Conservation (phyloP, 768 basidiomycete genomes). For the Rickenella mellea region DNA sequence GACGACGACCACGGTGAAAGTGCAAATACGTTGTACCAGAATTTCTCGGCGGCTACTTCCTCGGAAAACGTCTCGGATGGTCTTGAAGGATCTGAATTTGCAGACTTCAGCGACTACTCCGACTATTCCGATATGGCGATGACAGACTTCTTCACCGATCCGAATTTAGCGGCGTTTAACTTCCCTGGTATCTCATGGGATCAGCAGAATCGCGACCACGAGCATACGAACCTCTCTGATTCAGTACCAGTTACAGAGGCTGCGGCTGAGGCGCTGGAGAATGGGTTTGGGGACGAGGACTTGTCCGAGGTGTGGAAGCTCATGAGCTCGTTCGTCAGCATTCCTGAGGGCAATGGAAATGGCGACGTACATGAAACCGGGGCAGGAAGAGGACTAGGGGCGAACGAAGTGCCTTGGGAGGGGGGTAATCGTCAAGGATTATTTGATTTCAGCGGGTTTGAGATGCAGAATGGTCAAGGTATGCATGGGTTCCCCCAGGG, state of each 20-base stretch:
- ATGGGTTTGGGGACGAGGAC: neutral
- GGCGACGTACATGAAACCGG: no score
- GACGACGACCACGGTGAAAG: neutral
- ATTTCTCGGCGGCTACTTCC: neutral
- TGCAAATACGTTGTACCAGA: no score
- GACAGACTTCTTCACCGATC: neutral
- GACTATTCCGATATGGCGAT: neutral
- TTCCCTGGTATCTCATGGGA: no score
- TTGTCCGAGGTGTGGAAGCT: neutral
- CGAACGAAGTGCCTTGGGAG: no score
- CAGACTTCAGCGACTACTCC: neutral
- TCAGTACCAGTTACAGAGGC: neutral
- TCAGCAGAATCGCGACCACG: neutral
- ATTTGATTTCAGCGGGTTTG: neutral
- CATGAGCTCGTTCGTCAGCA: neutral
- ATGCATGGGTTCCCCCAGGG: neutral
- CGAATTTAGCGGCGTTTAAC: no score
- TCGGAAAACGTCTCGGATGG: neutral
- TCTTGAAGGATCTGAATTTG: neutral
- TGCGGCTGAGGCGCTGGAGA: neutral
- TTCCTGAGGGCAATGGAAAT: neutral
- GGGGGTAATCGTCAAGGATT: no score
- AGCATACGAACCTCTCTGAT: no score
- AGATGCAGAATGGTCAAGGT: no score
- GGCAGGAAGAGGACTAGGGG: no score